Percentiles rank a stretch among this genome's conserved stretches.
Evolutionary conservation across 2,329 filamentous ascomycete genomes (phyloP).

Genomic region (Trichoderma pleuroti): DNA sequence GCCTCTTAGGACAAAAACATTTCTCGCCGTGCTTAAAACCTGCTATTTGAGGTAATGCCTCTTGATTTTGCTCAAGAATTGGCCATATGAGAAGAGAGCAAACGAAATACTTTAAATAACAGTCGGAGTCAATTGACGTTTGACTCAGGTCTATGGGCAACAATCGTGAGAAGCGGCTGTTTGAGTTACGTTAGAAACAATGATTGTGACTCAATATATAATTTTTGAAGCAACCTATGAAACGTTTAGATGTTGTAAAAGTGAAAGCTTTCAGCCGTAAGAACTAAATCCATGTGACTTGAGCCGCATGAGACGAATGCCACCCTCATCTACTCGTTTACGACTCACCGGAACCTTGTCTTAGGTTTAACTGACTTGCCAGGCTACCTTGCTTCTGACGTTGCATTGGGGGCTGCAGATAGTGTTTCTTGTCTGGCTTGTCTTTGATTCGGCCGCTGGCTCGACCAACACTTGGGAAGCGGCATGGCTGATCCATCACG

Average conservation of each 20-base stretch:
- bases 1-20: too few species aligned
- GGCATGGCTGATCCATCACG: background rate
- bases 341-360: background rate
- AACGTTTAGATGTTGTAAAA: background rate
- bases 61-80: too few species aligned
- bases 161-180: background rate
- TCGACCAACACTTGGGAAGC: background rate
- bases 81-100: too few species aligned
- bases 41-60: too few species aligned
- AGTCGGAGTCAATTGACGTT: too few species aligned
- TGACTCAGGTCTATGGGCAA: background rate
- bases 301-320: background rate
- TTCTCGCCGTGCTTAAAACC: too few species aligned
- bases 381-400: background rate
- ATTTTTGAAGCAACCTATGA: background rate
- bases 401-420: background rate
- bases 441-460: background rate
- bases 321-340: background rate
- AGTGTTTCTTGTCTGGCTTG: background rate
- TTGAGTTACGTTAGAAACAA: background rate
- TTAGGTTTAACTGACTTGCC: background rate
- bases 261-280: background rate
- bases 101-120: too few species aligned
- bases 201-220: too few species aligned
- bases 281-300: background rate